Evolutionary conservation across 2,329 filamentous ascomycete genomes (phyloP).

Genomic region (Ophiostoma piceae): DNA sequence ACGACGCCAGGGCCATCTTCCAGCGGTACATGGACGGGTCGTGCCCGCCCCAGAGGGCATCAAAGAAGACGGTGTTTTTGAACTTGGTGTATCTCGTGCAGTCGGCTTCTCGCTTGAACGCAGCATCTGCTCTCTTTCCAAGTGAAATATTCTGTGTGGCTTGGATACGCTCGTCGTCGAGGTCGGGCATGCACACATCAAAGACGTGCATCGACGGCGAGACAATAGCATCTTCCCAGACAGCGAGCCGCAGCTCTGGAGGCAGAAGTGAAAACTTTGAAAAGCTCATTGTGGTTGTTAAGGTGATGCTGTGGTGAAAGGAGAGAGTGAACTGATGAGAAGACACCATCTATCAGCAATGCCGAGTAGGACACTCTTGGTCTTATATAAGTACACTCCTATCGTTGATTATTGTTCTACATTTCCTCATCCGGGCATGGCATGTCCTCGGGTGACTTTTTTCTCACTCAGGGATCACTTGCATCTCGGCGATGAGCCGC

Average conservation of each 20-base stretch:
- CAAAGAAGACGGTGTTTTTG: conserved; percentile 19
- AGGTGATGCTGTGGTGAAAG: too few relatives aligned
- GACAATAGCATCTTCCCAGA: conserved; percentile 28
- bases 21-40: conserved; percentile 25
- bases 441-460: too few relatives aligned
- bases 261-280: conserved; percentile 27
- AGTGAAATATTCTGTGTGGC: not conserved
- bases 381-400: not conserved
- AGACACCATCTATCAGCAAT: not conserved
- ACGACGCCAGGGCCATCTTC: conserved; percentile 19
- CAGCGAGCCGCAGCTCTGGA: conserved; percentile 28
- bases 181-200: conserved; percentile 25
- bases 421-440: not conserved
- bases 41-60: not conserved
- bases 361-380: not conserved
- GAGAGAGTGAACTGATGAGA: not conserved
- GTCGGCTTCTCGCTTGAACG: not conserved
- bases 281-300: conserved; percentile 20
- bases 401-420: not conserved
- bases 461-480: too few relatives aligned
- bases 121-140: not conserved
- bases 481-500: too few relatives aligned
- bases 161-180: not conserved
- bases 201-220: conserved; percentile 29
- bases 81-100: conserved; percentile 9